These are phyloP conservation scores for Groenewaldozyma tartarivorans DNA, from an alignment of 805 yeast species.

Conservation along the genomic window DNA sequence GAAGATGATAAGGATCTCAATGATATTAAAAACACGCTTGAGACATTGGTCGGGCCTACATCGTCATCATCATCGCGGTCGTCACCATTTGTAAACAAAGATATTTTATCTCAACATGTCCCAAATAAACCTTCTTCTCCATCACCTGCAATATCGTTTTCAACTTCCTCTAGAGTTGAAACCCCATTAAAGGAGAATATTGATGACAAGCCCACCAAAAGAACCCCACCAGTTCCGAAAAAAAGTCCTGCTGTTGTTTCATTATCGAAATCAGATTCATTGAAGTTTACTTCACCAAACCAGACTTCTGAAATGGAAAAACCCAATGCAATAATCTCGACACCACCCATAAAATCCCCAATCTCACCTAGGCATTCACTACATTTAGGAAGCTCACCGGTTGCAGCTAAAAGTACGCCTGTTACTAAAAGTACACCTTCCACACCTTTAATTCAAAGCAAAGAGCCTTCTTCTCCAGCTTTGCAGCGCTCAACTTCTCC, in stretches of 20 bases:
- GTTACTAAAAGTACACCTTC: neutral
- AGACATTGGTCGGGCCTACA: constrained; percentile 7
- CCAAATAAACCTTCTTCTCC: neutral
- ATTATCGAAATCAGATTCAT: neutral
- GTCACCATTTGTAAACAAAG: neutral
- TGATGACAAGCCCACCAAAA: neutral
- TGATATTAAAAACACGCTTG: constrained; percentile 10
- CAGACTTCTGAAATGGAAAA: neutral
- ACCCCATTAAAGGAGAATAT: neutral
- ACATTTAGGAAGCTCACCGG: neutral
- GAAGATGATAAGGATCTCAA: constrained; percentile 8
- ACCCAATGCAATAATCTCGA: neutral
- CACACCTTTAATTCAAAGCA: neutral
- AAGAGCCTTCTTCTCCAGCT: constrained; percentile 16
- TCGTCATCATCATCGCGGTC: neutral
- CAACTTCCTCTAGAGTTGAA: neutral
- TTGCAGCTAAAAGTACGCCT: too few species aligned
- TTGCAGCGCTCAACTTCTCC: neutral
- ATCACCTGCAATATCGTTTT: neutral
- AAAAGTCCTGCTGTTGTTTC: neutral
- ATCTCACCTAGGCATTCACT: too few species aligned
- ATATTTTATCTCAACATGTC: too few species aligned
- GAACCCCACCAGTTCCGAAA: neutral
- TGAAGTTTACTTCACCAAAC: neutral
- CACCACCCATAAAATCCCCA: neutral